phyloP scores from a whole-genome alignment of 352 stramenopile species.

The Phytophthora rubi region DNA sequence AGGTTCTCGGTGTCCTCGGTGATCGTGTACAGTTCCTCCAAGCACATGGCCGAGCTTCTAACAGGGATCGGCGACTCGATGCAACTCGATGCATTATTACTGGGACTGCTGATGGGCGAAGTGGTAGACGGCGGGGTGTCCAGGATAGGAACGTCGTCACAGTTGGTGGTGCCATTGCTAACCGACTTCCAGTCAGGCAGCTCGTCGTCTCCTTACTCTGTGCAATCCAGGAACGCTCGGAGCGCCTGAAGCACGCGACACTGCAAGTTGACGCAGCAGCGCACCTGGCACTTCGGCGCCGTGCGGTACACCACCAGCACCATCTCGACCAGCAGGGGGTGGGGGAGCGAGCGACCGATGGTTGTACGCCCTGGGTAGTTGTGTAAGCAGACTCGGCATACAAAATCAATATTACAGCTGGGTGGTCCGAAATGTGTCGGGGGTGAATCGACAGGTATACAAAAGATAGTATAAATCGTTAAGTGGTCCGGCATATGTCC shows the following conservation, averaged over 20 bases:
- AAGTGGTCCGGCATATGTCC: no score
- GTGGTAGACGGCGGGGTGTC: constrained; percentile 26
- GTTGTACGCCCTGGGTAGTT: no score
- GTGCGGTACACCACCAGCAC: constrained; percentile 58
- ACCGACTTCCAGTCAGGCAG: constrained; percentile 28
- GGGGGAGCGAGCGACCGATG: no score
- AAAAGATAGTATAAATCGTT: no score
- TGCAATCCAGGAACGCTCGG: constrained; percentile 35
- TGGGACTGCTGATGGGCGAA: constrained; percentile 3
- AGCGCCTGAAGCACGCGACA: constrained; percentile 55
- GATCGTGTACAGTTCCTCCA: constrained; percentile 65
- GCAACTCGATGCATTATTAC: background rate
- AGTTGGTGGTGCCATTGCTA: constrained; percentile 5
- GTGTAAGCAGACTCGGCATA: no score
- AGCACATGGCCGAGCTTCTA: constrained; percentile 30
- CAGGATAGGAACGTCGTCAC: no score
- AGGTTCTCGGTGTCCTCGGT: constrained; percentile 52
- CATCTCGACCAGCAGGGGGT: constrained; percentile 31
- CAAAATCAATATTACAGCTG: no score
- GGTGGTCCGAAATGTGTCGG: no score
- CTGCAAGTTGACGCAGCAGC: constrained; percentile 61
- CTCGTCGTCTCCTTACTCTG: constrained; percentile 26
- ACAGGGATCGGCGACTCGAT: constrained; percentile 29
- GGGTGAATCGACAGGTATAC: no score
- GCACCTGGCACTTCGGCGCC: constrained; percentile 53